These are phyloP conservation scores for Populus davidiana DNA, from an alignment of 345 rosid genomes.

Conservation along the genomic window DNA sequence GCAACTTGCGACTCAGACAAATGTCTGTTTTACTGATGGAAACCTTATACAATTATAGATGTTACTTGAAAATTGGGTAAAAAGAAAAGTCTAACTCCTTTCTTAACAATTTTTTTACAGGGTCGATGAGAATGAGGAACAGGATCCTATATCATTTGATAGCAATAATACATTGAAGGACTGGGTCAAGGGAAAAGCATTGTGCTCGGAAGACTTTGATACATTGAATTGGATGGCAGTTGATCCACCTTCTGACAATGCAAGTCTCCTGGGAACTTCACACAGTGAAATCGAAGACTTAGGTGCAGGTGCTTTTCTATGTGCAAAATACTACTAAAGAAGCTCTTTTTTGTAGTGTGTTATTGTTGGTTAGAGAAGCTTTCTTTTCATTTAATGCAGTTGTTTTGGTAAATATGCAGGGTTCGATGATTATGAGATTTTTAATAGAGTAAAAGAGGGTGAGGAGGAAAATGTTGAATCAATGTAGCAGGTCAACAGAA, in stretches of 20 bases:
- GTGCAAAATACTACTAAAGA: background rate
- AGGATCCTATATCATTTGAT: conserved; percentile 23
- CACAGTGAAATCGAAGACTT: conserved; percentile 16
- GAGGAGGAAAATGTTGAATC: conserved; percentile 38
- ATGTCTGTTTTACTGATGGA: conserved; percentile 35
- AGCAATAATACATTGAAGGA: conserved; percentile 11
- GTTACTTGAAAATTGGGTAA: background rate
- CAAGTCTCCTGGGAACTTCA: background rate
- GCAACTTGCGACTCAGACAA: conserved; percentile 69
- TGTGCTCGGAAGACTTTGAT: conserved; percentile 10
- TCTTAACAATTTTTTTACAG: conserved; percentile 6
- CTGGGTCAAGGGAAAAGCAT: conserved; percentile 24
- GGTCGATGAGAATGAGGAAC: conserved; percentile 13
- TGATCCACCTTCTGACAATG: conserved; percentile 10
- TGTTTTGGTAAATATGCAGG: conserved; percentile 10
- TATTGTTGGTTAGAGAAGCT: background rate
- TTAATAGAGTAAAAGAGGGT: conserved; percentile 28
- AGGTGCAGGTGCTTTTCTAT: conserved; percentile 14
- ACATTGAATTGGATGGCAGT: conserved; percentile 16
- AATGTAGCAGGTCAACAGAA: conserved; percentile 3
- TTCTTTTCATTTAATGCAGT: conserved; percentile 1
- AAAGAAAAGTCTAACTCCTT: background rate
- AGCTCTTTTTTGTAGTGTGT: background rate
- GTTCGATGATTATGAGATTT: conserved; percentile 29
- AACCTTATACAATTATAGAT: background rate